Conservation (phyloP, 108 stramenopile species). For the Cyclotella choctawhatcheeana region DNA sequence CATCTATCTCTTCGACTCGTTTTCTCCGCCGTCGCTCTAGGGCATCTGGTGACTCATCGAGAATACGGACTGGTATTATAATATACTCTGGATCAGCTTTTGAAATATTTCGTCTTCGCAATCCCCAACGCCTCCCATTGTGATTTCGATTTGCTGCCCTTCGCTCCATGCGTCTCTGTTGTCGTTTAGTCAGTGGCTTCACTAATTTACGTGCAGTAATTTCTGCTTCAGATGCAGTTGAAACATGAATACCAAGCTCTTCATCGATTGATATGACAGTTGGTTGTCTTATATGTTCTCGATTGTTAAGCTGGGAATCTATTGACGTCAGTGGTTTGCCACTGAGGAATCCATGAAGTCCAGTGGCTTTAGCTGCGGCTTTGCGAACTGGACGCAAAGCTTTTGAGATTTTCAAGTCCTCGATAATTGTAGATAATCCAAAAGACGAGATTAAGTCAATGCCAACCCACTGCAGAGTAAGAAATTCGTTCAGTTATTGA, state of each 20-base stretch:
- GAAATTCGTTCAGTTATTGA: too few relatives aligned
- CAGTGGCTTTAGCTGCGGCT: slow-evolving; percentile 64
- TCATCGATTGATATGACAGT: slow-evolving; percentile 52
- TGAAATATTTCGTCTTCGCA: slow-evolving; percentile 35
- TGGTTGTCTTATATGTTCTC: slow-evolving; percentile 19
- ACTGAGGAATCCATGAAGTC: slow-evolving; percentile 85
- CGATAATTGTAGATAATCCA: slow-evolving; percentile 44
- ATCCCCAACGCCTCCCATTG: slow-evolving; percentile 42
- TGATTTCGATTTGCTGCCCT: slow-evolving; percentile 13
- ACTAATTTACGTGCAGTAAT: slow-evolving; percentile 33
- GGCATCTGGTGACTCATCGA: slow-evolving; percentile 50
- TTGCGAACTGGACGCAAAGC: slow-evolving; percentile 72
- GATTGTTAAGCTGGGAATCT: not conserved
- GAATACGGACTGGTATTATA: slow-evolving; percentile 27
- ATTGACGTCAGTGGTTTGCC: slow-evolving; percentile 53
- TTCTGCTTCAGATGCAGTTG: slow-evolving; percentile 43
- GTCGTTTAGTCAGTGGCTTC: slow-evolving; percentile 19
- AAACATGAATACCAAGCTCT: slow-evolving; percentile 45
- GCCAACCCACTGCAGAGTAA: slow-evolving; percentile 58
- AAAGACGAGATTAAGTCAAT: slow-evolving; percentile 57
- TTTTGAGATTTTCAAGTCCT: slow-evolving; percentile 57
- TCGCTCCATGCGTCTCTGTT: slow-evolving; percentile 18
- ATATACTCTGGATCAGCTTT: slow-evolving; percentile 31
- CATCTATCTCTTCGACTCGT: slow-evolving; percentile 81
- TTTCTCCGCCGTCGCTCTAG: slow-evolving; percentile 57